These are phyloP conservation scores for Ogataea hybrid DNA, from an alignment of 1,139 yeast genomes.

Conservation along the genomic window DNA sequence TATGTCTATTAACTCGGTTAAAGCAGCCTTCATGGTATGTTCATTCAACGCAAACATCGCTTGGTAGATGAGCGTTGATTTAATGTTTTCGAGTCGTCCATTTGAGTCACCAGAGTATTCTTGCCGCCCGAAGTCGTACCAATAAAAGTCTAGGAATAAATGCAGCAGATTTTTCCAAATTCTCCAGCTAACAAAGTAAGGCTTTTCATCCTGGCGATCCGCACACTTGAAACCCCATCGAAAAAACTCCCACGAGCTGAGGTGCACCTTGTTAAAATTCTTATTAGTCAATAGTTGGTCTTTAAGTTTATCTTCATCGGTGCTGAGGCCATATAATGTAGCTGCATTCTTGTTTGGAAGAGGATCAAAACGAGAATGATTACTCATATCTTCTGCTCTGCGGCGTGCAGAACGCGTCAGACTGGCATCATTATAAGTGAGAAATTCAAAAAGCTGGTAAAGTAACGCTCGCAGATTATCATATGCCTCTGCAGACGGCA, in stretches of 20 bases:
- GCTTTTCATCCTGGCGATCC: constrained; percentile 6
- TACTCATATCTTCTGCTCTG: not conserved
- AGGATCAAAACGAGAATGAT: not conserved
- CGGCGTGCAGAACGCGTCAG: not conserved
- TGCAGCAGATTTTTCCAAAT: constrained; percentile 19
- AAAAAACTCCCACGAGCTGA: constrained; percentile 18
- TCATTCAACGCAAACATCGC: constrained; percentile 10
- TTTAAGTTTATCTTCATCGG: constrained; percentile 9
- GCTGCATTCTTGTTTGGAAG: not conserved
- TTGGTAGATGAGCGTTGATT: constrained; percentile 5
- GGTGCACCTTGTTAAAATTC: constrained; percentile 12
- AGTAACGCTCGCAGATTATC: constrained; percentile 2
- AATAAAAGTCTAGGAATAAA: constrained; percentile 10
- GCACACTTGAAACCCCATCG: constrained; percentile 23
- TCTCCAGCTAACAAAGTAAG: constrained; percentile 18
- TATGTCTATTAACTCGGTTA: constrained; percentile 14
- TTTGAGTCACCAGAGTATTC: not conserved
- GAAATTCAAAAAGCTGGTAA: constrained; percentile 10
- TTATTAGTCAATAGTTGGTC: constrained; percentile 15
- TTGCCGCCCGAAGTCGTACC: constrained; percentile 8
- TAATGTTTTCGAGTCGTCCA: not conserved
- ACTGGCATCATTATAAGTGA: not conserved
- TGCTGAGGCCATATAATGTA: constrained; percentile 4
- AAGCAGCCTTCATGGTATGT: constrained; percentile 8
- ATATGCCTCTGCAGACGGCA: constrained; percentile 1